Conservation (phyloP, 306 rosid genomes). For the Vigna unguiculata region DNA sequence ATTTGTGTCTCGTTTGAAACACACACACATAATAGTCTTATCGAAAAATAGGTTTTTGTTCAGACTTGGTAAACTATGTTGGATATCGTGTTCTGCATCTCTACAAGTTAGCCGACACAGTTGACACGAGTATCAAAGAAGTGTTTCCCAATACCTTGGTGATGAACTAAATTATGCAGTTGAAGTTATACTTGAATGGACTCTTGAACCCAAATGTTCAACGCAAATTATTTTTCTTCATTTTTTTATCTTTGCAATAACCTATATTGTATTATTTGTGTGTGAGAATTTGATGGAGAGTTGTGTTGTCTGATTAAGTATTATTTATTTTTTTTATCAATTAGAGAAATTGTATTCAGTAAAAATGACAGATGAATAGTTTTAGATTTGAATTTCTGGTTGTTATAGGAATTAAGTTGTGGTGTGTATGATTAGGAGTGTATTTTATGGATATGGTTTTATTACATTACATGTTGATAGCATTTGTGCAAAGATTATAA, state of each 20-base stretch:
- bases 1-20: conserved; percentile 41
- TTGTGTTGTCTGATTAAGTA: conserved; percentile 6
- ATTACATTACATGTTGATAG: not conserved
- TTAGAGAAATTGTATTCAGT: conserved; percentile 28
- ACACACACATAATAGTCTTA: conserved; percentile 12
- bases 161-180: conserved; percentile 35
- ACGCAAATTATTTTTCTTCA: not conserved
- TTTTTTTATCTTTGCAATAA: not conserved
- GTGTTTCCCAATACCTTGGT: conserved; percentile 16
- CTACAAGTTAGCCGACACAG: conserved; percentile 17
- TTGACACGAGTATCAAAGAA: conserved; percentile 33
- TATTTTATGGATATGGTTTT: not conserved
- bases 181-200: conserved; percentile 8
- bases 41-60: conserved; percentile 26
- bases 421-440: not conserved
- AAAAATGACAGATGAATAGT: conserved; percentile 2
- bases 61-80: conserved; percentile 27
- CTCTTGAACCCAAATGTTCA: not conserved
- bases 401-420: not conserved
- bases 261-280: conserved; percentile 26
- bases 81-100: not conserved
- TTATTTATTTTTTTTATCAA: conserved; percentile 4
- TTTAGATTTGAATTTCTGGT: conserved; percentile 2
- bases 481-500: not conserved
- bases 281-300: conserved; percentile 30